These are phyloP conservation scores for Botrytis aclada DNA, from an alignment of 2,329 filamentous ascomycete genomes.

Conservation along the genomic window DNA sequence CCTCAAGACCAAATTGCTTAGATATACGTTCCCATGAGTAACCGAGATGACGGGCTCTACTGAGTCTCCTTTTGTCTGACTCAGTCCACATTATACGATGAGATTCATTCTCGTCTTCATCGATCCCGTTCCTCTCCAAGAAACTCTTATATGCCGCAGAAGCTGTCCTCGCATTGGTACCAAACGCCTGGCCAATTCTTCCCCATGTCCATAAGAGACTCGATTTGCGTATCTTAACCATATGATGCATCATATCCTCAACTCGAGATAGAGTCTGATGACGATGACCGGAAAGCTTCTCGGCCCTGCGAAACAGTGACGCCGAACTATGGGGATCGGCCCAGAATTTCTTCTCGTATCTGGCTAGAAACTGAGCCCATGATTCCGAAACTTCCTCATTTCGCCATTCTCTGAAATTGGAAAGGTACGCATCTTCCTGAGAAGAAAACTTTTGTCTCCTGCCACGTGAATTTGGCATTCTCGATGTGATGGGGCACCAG, in stretches of 20 bases:
- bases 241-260: background rate
- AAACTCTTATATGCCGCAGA: background rate
- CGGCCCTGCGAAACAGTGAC: background rate
- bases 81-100: background rate
- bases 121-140: background rate
- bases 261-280: background rate
- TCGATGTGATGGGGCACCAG: background rate
- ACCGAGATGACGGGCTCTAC: background rate
- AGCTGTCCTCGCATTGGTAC: background rate
- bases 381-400: background rate
- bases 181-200: conserved; percentile 5
- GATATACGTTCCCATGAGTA: conserved; percentile 3
- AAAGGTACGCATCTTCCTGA: background rate
- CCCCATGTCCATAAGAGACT: conserved; percentile 1
- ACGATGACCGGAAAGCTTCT: background rate
- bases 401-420: background rate
- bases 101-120: background rate
- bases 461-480: background rate
- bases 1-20: background rate
- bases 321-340: background rate
- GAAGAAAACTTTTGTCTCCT: background rate
- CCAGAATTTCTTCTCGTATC: background rate
- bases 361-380: background rate
- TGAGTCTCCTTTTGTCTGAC: background rate
- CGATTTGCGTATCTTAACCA: background rate